These are phyloP conservation scores for Hyaloscypha hepaticicola DNA, from an alignment of 495 filamentous ascomycete species.

Conservation along the genomic window DNA sequence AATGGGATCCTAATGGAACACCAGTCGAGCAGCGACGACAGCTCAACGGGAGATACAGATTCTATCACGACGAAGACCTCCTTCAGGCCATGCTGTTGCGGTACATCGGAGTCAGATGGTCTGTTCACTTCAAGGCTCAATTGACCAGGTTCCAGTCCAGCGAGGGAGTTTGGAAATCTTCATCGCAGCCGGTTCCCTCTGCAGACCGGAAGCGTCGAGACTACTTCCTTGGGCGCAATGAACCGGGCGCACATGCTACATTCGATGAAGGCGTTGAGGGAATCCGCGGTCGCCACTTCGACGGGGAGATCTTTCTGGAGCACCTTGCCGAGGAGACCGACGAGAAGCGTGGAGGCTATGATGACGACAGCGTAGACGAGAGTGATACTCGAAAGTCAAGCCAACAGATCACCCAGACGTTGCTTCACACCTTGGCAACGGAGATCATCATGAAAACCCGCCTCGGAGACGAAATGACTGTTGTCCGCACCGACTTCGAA, in stretches of 20 bases:
- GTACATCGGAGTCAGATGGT: conserved; percentile 61
- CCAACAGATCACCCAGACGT: conserved; percentile 54
- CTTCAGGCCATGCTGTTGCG: conserved; percentile 63
- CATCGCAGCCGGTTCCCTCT: conserved; percentile 40
- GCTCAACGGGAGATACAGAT: conserved; percentile 60
- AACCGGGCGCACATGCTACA: not conserved
- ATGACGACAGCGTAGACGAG: conserved; percentile 29
- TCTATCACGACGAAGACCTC: conserved; percentile 65
- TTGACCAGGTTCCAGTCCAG: conserved; percentile 41
- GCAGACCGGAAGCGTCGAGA: conserved; percentile 45
- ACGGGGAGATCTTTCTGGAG: conserved; percentile 20
- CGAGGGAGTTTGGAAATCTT: conserved; percentile 41
- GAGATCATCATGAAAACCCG: conserved; percentile 57
- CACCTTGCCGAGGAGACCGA: conserved; percentile 5
- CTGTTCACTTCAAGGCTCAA: conserved; percentile 47
- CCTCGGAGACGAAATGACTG: conserved; percentile 55
- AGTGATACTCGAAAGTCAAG: conserved; percentile 37
- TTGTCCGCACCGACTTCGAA: conserved; percentile 59
- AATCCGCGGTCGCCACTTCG: conserved; percentile 18
- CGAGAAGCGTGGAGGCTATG: conserved; percentile 15
- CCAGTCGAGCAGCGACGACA: conserved; percentile 58
- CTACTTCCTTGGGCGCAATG: conserved; percentile 42
- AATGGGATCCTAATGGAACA: conserved; percentile 49
- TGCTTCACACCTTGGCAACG: conserved; percentile 58
- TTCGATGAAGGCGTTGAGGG: conserved; percentile 31